Base-by-base conservation (phyloP, 306 rosid genomes). In the Rubus parviflorus region DNA sequence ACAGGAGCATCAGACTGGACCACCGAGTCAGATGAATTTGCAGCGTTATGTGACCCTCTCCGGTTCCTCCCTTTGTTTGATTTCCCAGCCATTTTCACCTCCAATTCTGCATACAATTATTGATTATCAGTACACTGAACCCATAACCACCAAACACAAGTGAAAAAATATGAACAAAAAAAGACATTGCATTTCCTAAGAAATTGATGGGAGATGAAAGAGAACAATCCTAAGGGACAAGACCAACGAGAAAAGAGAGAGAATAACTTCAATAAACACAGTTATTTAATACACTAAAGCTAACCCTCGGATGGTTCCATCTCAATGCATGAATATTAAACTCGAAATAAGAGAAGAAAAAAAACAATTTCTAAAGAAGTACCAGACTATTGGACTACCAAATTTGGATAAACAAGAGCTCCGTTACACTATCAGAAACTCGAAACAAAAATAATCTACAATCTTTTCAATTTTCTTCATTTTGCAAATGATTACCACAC, bases 51-150 rank as follows among this genome's bases (percentile, higher is more conserved):
- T 0, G 86, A 81, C 68, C 83, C 94, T 83, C 67, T 91, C 82
- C 81, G 83, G 82, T 81, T 81, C 89, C 85, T 91, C 70, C 91
- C 94, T 78, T 86, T 92, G 84, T 86, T 85, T 0, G 98, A 91
- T 74, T 91, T 96, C 58, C 99, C 97, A 60, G 97, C 99, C 99
- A 96, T 96, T 80, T 79, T 68, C 67, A 67, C 83, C 84, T 15
- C 77, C 85, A 47, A 19, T 19, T 74, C 80, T 81, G 68, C 82
- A 75, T 65, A 72, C 51, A 67, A 25, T 22, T 14, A 57, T 15
- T 7, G 16, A 22, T 1, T 19, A 54, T 22, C 62, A 57, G 35
- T 1, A 57, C 13, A 22, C 63, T 57, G 6, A 1, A 3, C 6
- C 8, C 62, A n/a, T 19, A 2, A 22, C 7, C 58, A 19, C 58